These are phyloP conservation scores for Thalia dealbata DNA, from an alignment of 176 grass and related monocot species.

Conservation along the genomic window DNA sequence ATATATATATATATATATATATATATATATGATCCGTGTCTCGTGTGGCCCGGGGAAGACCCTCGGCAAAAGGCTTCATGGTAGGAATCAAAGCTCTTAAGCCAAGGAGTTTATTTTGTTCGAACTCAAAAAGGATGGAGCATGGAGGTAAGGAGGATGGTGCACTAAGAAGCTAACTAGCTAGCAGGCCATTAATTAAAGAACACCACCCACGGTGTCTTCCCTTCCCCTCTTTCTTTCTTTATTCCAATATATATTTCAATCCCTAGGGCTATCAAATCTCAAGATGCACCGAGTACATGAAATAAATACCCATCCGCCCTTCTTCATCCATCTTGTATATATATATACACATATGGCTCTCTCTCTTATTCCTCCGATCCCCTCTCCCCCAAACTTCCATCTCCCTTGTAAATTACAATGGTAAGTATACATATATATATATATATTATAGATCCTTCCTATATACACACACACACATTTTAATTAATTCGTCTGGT, in stretches of 20 bases:
- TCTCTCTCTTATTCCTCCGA: too few species aligned
- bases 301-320: neutral
- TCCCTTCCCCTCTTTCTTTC: constrained; percentile 52
- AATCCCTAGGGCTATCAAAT: neutral
- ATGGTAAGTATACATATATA: too few species aligned
- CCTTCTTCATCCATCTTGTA: neutral
- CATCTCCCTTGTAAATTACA: too few species aligned
- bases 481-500: too few species aligned
- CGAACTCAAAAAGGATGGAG: constrained; percentile 36
- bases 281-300: neutral
- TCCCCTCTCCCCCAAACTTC: too few species aligned
- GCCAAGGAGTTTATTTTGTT: constrained; percentile 52
- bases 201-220: constrained; percentile 99
- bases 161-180: constrained; percentile 69
- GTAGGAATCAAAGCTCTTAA: constrained; percentile 62
- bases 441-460: too few species aligned
- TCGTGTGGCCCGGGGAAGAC: neutral
- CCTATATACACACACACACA: too few species aligned
- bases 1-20: too few species aligned
- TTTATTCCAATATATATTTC: neutral
- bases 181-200: constrained; percentile 25
- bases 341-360: neutral
- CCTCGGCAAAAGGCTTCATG: neutral
- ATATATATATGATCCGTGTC: neutral
- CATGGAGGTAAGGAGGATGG: constrained; percentile 20